Percentiles rank a stretch among this genome's conserved stretches.
Conservation (phyloP, 2,329 filamentous ascomycete genomes). For the Diaporthe aspalathi region DNA sequence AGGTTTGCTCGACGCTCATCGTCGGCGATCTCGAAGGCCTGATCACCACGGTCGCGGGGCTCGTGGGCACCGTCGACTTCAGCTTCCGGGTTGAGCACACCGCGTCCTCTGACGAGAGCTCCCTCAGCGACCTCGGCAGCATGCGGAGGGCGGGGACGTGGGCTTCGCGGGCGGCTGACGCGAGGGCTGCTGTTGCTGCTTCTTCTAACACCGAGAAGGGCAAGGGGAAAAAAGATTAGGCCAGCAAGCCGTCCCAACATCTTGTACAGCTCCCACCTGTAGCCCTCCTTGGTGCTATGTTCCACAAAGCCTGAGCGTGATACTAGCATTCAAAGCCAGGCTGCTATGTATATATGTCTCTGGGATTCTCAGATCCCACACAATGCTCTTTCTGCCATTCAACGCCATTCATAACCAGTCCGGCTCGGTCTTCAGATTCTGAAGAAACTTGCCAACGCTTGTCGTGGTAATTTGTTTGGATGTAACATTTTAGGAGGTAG, state of each 20-base stretch:
- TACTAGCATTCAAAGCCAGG: background rate
- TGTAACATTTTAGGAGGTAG: background rate
- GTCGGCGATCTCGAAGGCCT: conserved; percentile 75
- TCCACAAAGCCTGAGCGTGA: background rate
- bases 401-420: background rate
- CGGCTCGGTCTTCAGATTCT: too few species aligned
- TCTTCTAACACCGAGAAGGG: background rate
- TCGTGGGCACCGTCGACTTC: conserved; percentile 83
- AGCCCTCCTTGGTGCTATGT: background rate
- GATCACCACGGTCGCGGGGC: conserved; percentile 68
- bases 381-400: background rate
- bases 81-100: conserved; percentile 65
- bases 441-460: background rate
- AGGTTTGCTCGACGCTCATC: conserved; percentile 77
- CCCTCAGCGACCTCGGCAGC: conserved; percentile 30
- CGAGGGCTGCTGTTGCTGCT: background rate
- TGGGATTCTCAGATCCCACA: background rate
- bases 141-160: conserved; percentile 32
- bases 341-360: background rate
- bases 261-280: background rate
- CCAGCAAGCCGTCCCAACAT: background rate
- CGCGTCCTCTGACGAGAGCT: conserved; percentile 31
- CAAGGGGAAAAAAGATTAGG: conserved; percentile 34
- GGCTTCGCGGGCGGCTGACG: conserved; percentile 31
- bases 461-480: background rate